Evolutionary conservation across 2,329 filamentous ascomycete species (phyloP), one percentile per base, ranked within the genome.

Genomic region (Aureobasidium sp.): DNA sequence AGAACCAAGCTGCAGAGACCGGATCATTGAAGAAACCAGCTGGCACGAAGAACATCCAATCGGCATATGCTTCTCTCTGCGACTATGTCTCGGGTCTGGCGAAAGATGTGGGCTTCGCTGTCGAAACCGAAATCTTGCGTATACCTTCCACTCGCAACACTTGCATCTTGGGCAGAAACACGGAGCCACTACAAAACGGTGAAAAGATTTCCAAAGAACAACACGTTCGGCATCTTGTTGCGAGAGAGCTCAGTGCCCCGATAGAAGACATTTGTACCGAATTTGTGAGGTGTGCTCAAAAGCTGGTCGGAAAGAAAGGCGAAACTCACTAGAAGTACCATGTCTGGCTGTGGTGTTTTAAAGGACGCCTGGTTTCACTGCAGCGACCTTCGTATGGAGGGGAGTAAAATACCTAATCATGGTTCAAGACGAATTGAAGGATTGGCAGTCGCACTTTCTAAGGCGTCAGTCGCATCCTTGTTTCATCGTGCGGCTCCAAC

Each of bases 101-200:
- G 0, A 77, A 79, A 36, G 86, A 89, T 62, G 84, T 91, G 65
- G 89, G 89, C 1, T 96, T 87, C 80, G 76, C 80, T 5, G 82
- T 90, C 0, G 91, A 97, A 74, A 89, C 83, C 65, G 93, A 96
- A 69, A 86, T 94, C 79, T 75, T 99, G 68, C 82, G 93, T 49
- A 97, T 99, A 65, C 94, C 94, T 0, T 95, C 90, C 73, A 97
- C 93, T 42, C 81, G 94, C 65, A 97, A 97, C 73, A 85, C 87
- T 20, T 90, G 87, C 0, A 78, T 99, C 34, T 72, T 97, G 44
- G 92, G 92, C 42, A 62, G 60, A 25, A 57, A 37, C 22, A 27
- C 20, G 3, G 31, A 41, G 31, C 5, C 27, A 20, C 5, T 17
- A 14, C 17, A 36, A 12, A 25, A 11, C 6, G 12, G 17, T 12